Percentiles rank a stretch among this genome's conserved stretches.
phyloP scores from a whole-genome alignment of 345 rosid genomes.

The Kandelia obovata region DNA sequence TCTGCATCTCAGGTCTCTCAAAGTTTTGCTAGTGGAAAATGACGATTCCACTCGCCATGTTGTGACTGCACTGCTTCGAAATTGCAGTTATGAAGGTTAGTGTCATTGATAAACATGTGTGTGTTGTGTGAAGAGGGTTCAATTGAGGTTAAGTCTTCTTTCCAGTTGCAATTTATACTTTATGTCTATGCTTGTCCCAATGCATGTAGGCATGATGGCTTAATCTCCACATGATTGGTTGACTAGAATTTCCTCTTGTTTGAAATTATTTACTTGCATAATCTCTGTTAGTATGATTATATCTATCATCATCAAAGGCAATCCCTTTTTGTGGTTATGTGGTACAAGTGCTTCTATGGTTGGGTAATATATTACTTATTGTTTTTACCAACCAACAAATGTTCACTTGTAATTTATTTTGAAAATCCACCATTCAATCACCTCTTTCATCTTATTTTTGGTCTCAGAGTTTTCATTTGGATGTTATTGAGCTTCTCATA shows the following conservation, averaged over 20 bases:
- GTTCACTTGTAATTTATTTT: too few relatives aligned
- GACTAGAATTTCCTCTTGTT: background rate
- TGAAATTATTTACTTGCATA: background rate
- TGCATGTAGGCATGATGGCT: background rate
- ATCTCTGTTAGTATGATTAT: background rate
- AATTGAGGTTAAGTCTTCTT: too few relatives aligned
- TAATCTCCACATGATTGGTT: background rate
- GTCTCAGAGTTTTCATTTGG: too few relatives aligned
- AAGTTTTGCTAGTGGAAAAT: slow-evolving; percentile 77
- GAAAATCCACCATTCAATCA: too few relatives aligned
- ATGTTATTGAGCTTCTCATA: too few relatives aligned
- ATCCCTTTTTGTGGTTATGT: too few relatives aligned
- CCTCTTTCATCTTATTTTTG: too few relatives aligned
- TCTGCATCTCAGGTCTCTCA: slow-evolving; percentile 60
- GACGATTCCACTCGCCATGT: slow-evolving; percentile 77
- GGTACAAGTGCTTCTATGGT: too few relatives aligned
- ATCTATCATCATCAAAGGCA: background rate
- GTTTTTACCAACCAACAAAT: too few relatives aligned
- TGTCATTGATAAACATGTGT: background rate
- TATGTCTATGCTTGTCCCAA: too few relatives aligned
- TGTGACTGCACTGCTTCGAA: slow-evolving; percentile 66
- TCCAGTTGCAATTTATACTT: too few relatives aligned
- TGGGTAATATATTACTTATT: too few relatives aligned
- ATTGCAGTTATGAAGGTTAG: slow-evolving; percentile 82
- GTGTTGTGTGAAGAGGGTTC: background rate